Evolutionary conservation across 1,284 basidiomycete species (phyloP), one percentile per base, ranked within the genome.

Genomic region (Chondrostereum purpureum): DNA sequence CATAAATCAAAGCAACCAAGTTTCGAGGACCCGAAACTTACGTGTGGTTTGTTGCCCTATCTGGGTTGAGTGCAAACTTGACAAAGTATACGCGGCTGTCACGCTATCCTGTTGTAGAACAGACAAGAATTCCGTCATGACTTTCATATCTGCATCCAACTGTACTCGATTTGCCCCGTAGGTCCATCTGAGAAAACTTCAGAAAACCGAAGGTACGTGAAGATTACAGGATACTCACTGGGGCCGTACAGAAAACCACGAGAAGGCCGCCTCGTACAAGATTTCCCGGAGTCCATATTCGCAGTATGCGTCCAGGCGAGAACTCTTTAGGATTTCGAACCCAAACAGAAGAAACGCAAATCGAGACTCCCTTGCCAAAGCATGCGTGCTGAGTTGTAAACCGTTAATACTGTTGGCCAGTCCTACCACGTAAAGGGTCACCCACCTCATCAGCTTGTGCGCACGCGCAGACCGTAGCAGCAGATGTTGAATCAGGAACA

Each of bases 91-190:
- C 36, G 77, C 72, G 4, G 79, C 80, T 40, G 84, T 73, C 43
- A 90, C 72, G 5, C 72, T 66, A 63, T 97, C 94, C 0, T 75
- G 72, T 55, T 86, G 80, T 31, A 97, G 70, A 53, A 84, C 82
- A 0, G 77, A 77, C 18, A 91, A 61, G 59, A 96, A 92, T 59
- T 97, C 92, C 18, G 81, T 80, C 16, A 98, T 66, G 0, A 94
- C 73, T 61, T 86, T 89, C 60, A 95, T 80, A 60, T 99, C 95
- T 0, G 89, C 83, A 48, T 86, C 82, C 16, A 96, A 69, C 65
- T 98, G 94, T 11, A 92, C 80, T 3, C 92, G 80, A 64, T 92
- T 92, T 18, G 90, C 86, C 20, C 95, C 96, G 60, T 87, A 97
- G 4, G 92, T 86, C 94, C 95, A 99, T 55, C 91, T 93, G 50